These are phyloP conservation scores for Breynia disticha DNA, from an alignment of 441 rosid species.

Conservation along the genomic window DNA sequence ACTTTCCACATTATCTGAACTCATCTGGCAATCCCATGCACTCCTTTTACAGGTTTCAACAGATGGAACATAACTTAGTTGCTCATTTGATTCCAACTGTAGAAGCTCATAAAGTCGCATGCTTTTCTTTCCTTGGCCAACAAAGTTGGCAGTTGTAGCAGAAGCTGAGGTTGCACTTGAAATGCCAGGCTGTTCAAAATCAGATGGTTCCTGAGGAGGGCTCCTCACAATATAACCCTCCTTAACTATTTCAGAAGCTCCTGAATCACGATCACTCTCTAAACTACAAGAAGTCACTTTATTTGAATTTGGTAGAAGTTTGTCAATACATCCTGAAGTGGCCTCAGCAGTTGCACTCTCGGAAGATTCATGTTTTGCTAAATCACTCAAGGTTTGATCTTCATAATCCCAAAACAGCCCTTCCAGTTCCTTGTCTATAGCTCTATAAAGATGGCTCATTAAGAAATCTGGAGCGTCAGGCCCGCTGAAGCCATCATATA, in stretches of 20 bases:
- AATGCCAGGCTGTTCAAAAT: constrained; percentile 20
- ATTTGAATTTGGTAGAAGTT: constrained; percentile 23
- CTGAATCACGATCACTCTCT: constrained; percentile 27
- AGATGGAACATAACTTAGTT: constrained; percentile 23
- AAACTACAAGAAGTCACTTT: constrained; percentile 24
- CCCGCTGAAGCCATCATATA: constrained; percentile 95
- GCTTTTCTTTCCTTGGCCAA: constrained; percentile 61
- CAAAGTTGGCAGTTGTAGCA: constrained; percentile 32
- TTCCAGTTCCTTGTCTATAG: constrained; percentile 84
- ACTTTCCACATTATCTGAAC: constrained; percentile 20
- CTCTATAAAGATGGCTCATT: constrained; percentile 79
- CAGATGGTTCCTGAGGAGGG: constrained; percentile 16
- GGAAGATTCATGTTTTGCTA: constrained; percentile 22
- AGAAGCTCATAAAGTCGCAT: constrained; percentile 81
- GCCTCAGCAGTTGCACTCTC: constrained; percentile 18
- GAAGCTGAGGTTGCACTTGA: constrained; percentile 23
- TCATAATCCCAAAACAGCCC: constrained; percentile 90
- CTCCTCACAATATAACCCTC: constrained; percentile 27
- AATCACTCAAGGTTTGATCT: constrained; percentile 36
- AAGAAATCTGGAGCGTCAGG: constrained; percentile 97
- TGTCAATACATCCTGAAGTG: constrained; percentile 19
- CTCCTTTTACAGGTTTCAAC: constrained; percentile 21
- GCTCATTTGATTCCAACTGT: constrained; percentile 59
- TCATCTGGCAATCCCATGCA: constrained; percentile 23
- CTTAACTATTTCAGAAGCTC: constrained; percentile 42